A percentile compares a stretch with the other conserved stretches of the same genome.
Conservation (phyloP, 257 asterid species). For the Gentiana dahurica region DNA sequence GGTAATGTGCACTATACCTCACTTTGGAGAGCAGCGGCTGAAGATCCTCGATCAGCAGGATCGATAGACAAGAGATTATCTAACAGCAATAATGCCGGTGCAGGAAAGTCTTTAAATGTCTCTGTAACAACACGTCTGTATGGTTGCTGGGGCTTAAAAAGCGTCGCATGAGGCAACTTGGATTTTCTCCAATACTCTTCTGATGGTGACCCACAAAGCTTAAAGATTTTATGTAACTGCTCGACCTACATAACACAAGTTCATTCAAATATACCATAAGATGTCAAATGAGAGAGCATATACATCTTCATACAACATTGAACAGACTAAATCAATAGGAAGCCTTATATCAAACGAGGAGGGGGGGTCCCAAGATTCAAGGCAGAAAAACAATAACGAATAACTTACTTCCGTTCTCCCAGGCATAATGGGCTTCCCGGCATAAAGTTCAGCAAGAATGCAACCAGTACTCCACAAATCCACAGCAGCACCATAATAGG, state of each 20-base stretch:
- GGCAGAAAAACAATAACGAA: slow-evolving; percentile 1
- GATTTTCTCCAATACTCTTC: slow-evolving; percentile 98
- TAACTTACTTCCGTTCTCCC: slow-evolving; percentile 83
- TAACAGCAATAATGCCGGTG: slow-evolving; percentile 65
- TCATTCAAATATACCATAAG: not conserved
- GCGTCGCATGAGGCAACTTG: slow-evolving; percentile 87
- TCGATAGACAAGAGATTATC: slow-evolving; percentile 77
- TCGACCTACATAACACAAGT: slow-evolving; percentile 51
- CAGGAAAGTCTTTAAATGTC: slow-evolving; percentile 77
- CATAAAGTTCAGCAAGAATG: slow-evolving; percentile 86
- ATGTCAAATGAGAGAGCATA: too few species aligned
- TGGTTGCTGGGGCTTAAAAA: slow-evolving; percentile 94
- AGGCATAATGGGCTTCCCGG: slow-evolving; percentile 96
- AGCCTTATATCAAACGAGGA: too few species aligned
- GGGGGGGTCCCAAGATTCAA: too few species aligned
- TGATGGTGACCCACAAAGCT: slow-evolving; percentile 94
- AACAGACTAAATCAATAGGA: too few species aligned
- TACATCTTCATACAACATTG: too few species aligned
- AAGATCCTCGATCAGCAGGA: slow-evolving; percentile 87
- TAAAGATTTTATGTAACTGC: slow-evolving; percentile 93
- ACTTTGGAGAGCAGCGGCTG: slow-evolving; percentile 75
- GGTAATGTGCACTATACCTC: slow-evolving; percentile 41
- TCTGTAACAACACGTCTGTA: slow-evolving; percentile 78
- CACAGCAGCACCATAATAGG: slow-evolving; percentile 73
- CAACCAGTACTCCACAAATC: slow-evolving; percentile 98